Base-by-base conservation (phyloP, 495 filamentous ascomycete genomes). In the Friedmanniomyces endolithicus region DNA sequence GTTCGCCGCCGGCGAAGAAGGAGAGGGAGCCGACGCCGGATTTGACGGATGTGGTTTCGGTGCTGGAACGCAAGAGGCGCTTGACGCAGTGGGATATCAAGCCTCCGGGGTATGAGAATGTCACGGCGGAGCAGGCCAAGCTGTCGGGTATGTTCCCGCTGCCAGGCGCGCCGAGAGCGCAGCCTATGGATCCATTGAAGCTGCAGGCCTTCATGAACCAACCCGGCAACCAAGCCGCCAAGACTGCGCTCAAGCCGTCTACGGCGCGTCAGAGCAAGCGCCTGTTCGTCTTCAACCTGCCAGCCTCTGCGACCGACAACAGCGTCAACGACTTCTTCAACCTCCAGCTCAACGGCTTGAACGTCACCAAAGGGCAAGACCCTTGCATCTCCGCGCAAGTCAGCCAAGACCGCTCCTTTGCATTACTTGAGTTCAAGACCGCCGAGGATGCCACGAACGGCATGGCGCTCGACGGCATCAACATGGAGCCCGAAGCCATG, bases 81-180 rank as follows among this genome's bases (percentile, higher is more conserved):
- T 71, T 97, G 74, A 96, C 89, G 27, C 94, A 97, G 68, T 99
- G 92, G 92, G 92, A 99, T 67, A 95, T 99, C 68, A 99, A 97
- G 73, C 92, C 92, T 12, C 87, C 88, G 20, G 90, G 92, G 27
- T 99, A 99, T 64, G 92, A 97, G 69, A 95, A 94, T 71, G 92
- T 99, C 57, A 96, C 94, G 12, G 94, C 92, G 23, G 92, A 99
- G 68, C 94, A 97, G 67, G 94, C 92, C 24, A 99, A 99, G 75
- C 78, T 99, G 33, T 99, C 92, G n/a, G 82, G 82, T 71, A 95
- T 97, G 92, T 99, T 99, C 74, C 90, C 92, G 55, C 80, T 99
- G 9, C 92, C 92, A 6, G 92, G 92, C 56, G 92, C 90, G 41
- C 92, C 92, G 48, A 81, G 94, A 59, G 89, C 95, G 63, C 89